Conservation (phyloP, 441 rosid species). For the Mallotus japonicus region DNA sequence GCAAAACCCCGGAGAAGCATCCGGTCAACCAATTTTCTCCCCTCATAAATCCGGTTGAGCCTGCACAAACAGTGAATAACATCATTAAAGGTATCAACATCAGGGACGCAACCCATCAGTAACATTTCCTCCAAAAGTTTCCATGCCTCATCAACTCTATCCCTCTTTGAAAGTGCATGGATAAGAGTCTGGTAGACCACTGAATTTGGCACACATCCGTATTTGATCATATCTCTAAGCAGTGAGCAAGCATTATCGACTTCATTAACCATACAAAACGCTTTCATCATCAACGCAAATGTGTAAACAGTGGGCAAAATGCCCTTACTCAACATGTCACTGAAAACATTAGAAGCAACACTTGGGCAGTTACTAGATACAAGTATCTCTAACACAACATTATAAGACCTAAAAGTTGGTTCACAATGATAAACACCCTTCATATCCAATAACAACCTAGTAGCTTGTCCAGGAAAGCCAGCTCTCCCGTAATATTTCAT, state of each 20-base stretch:
- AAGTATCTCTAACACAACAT: constrained; percentile 58
- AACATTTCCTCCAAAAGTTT: constrained; percentile 82
- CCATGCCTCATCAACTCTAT: constrained; percentile 63
- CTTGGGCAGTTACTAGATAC: constrained; percentile 54
- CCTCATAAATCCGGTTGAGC: constrained; percentile 61
- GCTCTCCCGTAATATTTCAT: constrained; percentile 66
- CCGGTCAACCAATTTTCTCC: constrained; percentile 69
- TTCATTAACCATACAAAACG: constrained; percentile 63
- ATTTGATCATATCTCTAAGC: constrained; percentile 71
- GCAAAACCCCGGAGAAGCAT: constrained; percentile 64
- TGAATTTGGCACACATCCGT: constrained; percentile 83
- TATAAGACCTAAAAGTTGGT: constrained; percentile 68
- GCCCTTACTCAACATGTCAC: constrained; percentile 74
- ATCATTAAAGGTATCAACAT: constrained; percentile 78
- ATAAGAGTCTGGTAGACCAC: constrained; percentile 73
- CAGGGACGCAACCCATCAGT: constrained; percentile 76
- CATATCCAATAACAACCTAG: constrained; percentile 77
- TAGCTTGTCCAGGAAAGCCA: constrained; percentile 70
- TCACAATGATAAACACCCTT: constrained; percentile 52
- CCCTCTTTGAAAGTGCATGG: constrained; percentile 58
- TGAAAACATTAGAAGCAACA: constrained; percentile 68
- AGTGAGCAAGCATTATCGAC: constrained; percentile 69
- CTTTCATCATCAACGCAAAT: constrained; percentile 74
- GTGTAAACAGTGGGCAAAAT: constrained; percentile 65
- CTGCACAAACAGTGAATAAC: constrained; percentile 66